Evolutionary conservation across 768 basidiomycete genomes (phyloP).

Genomic region (Russula sp.): DNA sequence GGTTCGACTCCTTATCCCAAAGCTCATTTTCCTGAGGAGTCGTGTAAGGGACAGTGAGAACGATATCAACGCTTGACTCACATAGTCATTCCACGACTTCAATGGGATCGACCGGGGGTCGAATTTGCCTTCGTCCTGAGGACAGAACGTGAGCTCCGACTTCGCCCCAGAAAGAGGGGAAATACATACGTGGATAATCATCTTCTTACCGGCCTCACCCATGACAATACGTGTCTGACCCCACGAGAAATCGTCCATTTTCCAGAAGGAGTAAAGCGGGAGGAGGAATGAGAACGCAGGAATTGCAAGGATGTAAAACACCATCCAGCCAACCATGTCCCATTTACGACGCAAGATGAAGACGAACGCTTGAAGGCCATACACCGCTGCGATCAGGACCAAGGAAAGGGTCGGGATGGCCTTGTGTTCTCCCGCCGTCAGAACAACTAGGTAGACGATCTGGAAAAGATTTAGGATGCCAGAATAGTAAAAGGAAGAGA

Average conservation of each 20-base stretch:
- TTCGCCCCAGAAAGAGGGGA: not conserved
- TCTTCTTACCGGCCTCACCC: conserved; percentile 92
- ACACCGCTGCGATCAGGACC: conserved; percentile 90
- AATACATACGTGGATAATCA: conserved; percentile 80
- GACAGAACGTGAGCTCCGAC: conserved; percentile 14
- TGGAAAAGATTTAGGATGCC: conserved; percentile 30
- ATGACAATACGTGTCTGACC: conserved; percentile 88
- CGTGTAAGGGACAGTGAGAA: not conserved
- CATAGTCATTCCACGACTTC: conserved; percentile 96
- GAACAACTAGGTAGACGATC: conserved; percentile 85
- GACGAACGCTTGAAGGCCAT: conserved; percentile 89
- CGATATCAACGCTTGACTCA: conserved; percentile 35
- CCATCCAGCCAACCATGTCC: conserved; percentile 98
- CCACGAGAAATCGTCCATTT: conserved; percentile 98
- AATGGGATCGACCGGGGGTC: conserved; percentile 90
- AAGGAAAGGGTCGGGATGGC: conserved; percentile 76
- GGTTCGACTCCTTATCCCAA: conserved; percentile 96
- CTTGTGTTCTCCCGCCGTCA: conserved; percentile 60
- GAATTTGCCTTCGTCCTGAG: conserved; percentile 94
- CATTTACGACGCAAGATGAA: conserved; percentile 92
- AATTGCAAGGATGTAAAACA: conserved; percentile 93
- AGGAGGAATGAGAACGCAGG: conserved; percentile 91
- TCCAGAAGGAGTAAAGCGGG: conserved; percentile 95
- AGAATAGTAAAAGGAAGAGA: not conserved
- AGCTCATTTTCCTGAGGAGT: conserved; percentile 77